phyloP scores from a whole-genome alignment of 257 asterid genomes.

The Fraxinus quadrangulata region DNA sequence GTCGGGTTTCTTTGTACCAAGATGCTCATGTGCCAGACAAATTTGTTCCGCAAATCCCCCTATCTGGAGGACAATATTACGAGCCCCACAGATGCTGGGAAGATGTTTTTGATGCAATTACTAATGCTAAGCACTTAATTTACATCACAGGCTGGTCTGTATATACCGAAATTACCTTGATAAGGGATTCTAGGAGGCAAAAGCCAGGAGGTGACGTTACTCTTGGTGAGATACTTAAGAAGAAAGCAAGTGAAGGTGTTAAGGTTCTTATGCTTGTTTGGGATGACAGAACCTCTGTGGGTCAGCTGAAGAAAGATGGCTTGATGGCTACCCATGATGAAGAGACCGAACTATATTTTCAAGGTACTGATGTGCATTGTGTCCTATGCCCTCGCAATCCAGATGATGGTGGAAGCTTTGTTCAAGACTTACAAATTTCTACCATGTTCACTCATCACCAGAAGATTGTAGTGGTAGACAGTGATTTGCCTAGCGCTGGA shows the following conservation, averaged over 20 bases:
- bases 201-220: constrained; percentile 79
- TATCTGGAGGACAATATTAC: constrained; percentile 73
- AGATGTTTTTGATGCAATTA: constrained; percentile 82
- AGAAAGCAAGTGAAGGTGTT: constrained; percentile 84
- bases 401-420: constrained; percentile 86
- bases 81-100: constrained; percentile 95
- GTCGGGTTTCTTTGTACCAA: constrained; percentile 82
- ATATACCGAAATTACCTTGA: constrained; percentile 69
- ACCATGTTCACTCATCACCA: constrained; percentile 97
- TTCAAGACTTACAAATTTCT: constrained; percentile 77
- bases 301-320: constrained; percentile 76
- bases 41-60: constrained; percentile 72
- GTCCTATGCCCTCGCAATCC: constrained; percentile 88
- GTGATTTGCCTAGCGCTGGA: constrained; percentile 66
- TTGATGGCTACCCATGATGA: constrained; percentile 96
- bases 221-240: constrained; percentile 84
- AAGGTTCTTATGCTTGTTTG: constrained; percentile 90
- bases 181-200: constrained; percentile 79
- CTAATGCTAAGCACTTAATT: constrained; percentile 82
- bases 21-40: constrained; percentile 89
- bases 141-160: constrained; percentile 99
- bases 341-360: constrained; percentile 65
- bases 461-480: constrained; percentile 81
- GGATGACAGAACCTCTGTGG: constrained; percentile 95
- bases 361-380: constrained; percentile 72